Evolutionary conservation across 148 eudicot species (phyloP), one percentile per base, ranked within the genome.

Genomic region (Rheum nobile): DNA sequence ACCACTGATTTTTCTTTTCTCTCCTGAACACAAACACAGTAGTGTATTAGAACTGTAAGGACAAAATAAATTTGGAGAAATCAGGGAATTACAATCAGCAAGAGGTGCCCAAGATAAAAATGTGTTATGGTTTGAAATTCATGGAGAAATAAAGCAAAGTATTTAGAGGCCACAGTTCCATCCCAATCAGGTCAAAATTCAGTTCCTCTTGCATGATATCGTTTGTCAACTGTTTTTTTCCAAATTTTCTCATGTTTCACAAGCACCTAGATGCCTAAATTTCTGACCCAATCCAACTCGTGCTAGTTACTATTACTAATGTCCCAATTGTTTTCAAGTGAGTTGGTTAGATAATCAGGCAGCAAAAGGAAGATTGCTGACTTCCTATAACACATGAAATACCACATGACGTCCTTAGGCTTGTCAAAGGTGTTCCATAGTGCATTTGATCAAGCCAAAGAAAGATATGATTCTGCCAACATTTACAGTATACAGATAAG

Each of bases 1-100:
- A 84, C 88, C 38, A 84, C 83, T 50, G 83, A 86, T 73, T 90
- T 96, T 80, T 96, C 97, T 79, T 87, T 88, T 71, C 78, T 80
- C 71, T 80, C 94, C 99, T 92, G 89, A 77, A 76, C 75, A 39
- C 22, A 42, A 55, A 32, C 38, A 32, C 17, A 35, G 46, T 70
- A 22, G 34, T 57, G 32, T 26, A 57, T 5, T 32, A 32, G 13
- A 31, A 63, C 21, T 32, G 16, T 32, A 63, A 63, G 39, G 38
- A 16, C 8, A 16, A 31, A 16, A 29, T 63, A 16, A 29, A 14
- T 39, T 28, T 74, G 12, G 39, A 63, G 16, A 3, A 14, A 63
- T 14, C 16, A 13, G 9, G 39, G 67, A 29, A 28, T 13, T 29
- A 28, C 34, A 59, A 28, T 59, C 35, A 32, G 69, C 69, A 32